These are phyloP conservation scores for Tuctoria greenei DNA, from an alignment of 176 grass and related monocot genomes.

Conservation along the genomic window DNA sequence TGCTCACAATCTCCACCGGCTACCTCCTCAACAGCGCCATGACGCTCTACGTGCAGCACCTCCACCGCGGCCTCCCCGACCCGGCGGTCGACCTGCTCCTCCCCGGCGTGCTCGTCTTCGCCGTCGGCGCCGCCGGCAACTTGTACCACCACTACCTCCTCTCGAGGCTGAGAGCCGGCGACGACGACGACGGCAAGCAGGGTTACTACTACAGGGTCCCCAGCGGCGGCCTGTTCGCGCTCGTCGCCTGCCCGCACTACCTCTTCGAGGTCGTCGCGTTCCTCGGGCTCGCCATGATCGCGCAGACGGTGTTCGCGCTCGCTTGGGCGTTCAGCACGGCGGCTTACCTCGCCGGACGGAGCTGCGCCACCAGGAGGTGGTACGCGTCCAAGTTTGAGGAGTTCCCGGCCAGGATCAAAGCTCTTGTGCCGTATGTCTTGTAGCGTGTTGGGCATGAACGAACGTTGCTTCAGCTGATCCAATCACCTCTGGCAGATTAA, in stretches of 20 bases:
- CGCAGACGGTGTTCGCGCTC: slow-evolving; percentile 53
- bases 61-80: slow-evolving; percentile 35
- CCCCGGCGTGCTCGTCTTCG: slow-evolving; percentile 34
- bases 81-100: slow-evolving; percentile 47
- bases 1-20: slow-evolving; percentile 40
- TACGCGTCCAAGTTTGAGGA: slow-evolving; percentile 62
- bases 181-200: too few relatives aligned
- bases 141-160: slow-evolving; percentile 65
- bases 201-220: too few relatives aligned
- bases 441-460: neutral
- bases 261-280: slow-evolving; percentile 75
- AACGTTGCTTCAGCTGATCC: neutral
- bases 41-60: slow-evolving; percentile 62
- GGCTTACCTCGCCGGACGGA: too few relatives aligned
- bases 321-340: slow-evolving; percentile 38
- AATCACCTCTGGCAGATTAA: neutral
- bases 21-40: slow-evolving; percentile 42
- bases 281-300: slow-evolving; percentile 64
- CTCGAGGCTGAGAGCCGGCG: slow-evolving; percentile 34
- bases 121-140: slow-evolving; percentile 29
- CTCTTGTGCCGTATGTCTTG: slow-evolving; percentile 62
- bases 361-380: slow-evolving; percentile 70
- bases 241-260: slow-evolving; percentile 75
- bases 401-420: slow-evolving; percentile 58
- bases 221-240: slow-evolving; percentile 60